Evolutionary conservation across 352 stramenopile species (phyloP).

Genomic region (Thalassiosira mediterranea): DNA sequence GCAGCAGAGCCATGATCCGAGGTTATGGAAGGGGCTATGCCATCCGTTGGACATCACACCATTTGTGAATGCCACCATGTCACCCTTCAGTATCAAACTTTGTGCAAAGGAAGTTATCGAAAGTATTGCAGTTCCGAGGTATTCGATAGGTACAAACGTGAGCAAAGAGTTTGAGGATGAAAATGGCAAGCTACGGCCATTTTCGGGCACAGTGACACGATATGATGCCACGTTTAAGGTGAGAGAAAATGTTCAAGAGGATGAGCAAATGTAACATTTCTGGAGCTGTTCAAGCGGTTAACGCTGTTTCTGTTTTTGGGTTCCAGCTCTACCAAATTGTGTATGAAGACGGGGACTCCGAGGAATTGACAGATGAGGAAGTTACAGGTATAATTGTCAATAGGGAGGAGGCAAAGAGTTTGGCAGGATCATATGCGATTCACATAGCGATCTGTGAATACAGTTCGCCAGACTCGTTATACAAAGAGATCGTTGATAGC

Average conservation of each 20-base stretch:
- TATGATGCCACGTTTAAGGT: constrained; percentile 6
- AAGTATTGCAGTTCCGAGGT: neutral
- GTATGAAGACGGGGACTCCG: constrained; percentile 1
- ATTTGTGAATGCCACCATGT: constrained; percentile 30
- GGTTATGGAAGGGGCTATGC: constrained; percentile 54
- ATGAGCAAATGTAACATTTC: no score
- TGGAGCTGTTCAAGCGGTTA: no score
- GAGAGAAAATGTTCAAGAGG: neutral
- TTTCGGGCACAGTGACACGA: neutral
- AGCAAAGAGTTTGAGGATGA: constrained; percentile 4
- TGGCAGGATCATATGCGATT: constrained; percentile 55
- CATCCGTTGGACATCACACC: constrained; percentile 53
- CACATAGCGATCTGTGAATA: constrained; percentile 67
- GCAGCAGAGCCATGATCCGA: constrained; percentile 61
- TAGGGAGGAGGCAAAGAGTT: neutral
- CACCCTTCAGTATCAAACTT: constrained; percentile 39
- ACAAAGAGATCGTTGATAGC: constrained; percentile 31
- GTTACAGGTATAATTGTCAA: neutral
- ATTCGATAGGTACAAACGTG: constrained; percentile 1
- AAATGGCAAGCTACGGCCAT: constrained; percentile 2
- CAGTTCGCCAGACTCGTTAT: constrained; percentile 46
- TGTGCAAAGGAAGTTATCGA: constrained; percentile 37
- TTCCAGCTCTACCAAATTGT: constrained; percentile 6
- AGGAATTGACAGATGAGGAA: neutral
- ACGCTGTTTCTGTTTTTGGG: no score